Percentiles rank a stretch among this genome's conserved stretches.
phyloP scores from a whole-genome alignment of 805 yeast species.

The Ogataea pilisensis region DNA sequence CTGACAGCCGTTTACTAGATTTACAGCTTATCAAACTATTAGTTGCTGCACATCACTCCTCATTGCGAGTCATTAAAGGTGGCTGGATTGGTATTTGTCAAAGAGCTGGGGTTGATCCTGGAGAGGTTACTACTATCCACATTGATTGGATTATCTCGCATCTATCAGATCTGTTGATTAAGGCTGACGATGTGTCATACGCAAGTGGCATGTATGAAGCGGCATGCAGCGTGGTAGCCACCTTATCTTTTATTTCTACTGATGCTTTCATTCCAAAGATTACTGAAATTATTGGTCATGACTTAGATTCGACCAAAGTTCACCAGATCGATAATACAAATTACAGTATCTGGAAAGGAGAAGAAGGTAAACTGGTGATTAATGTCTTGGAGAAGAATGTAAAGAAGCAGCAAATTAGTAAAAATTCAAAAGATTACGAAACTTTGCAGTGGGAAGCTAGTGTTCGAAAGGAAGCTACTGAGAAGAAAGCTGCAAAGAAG shows the following conservation, averaged over 20 bases:
- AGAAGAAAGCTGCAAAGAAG: conserved; percentile 46
- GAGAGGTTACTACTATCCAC: conserved; percentile 38
- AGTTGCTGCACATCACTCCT: conserved; percentile 40
- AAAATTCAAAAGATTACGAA: conserved; percentile 80
- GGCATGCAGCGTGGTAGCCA: conserved; percentile 43
- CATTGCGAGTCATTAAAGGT: conserved; percentile 34
- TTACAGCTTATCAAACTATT: conserved; percentile 37
- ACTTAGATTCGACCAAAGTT: conserved; percentile 36
- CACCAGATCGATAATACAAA: conserved; percentile 44
- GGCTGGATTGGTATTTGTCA: conserved; percentile 81
- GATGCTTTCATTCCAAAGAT: conserved; percentile 50
- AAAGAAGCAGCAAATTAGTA: conserved; percentile 48
- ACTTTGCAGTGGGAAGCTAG: conserved; percentile 87
- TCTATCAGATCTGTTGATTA: conserved; percentile 9
- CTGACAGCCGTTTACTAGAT: conserved; percentile 24
- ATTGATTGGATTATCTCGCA: conserved; percentile 26
- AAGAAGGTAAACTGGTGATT: conserved; percentile 65
- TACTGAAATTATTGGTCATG: conserved; percentile 37
- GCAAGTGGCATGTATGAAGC: conserved; percentile 49
- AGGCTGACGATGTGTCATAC: conserved; percentile 20
- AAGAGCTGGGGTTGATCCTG: conserved; percentile 61
- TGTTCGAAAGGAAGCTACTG: conserved; percentile 65
- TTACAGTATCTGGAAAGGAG: conserved; percentile 60
- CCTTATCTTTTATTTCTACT: conserved; percentile 58
- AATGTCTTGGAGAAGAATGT: conserved; percentile 49